Base-by-base conservation (phyloP, 306 rosid genomes). In the Dicorynia guianensis region DNA sequence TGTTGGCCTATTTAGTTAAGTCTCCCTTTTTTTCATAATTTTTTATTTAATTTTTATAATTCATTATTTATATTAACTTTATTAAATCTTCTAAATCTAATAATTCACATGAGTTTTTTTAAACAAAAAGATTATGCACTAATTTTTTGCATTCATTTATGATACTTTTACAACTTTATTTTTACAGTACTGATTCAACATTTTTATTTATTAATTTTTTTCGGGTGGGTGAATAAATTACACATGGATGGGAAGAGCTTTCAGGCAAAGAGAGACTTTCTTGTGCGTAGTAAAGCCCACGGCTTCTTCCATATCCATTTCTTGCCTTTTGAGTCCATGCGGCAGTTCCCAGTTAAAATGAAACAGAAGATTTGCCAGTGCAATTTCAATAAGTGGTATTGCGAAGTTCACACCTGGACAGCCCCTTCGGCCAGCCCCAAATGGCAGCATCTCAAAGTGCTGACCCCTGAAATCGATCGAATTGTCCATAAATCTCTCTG, bases 321-420 rank as follows among this genome's bases (percentile, higher is more conserved):
- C 85, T 19, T 81, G 63, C 38, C 68, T 84, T 58, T 59, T 36
- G 78, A 79, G 68, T 13, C 89, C 94, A 18, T 11, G 7, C 0
- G 81, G 88, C 56, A 83, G 55, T 25, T 83, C 63, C 88, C 89
- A 86, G 3, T 89, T 80, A 72, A 89, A 86, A 46, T 25, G 54
- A 71, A 48, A 59, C 13, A 89, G 34, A 10, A 89, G 76, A 77
- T 83, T 85, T 11, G 92, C 88, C 0, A 89, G 83, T 35, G 68
- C 76, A 6, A 77, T 19, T 48, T 83, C 82, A 15, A 83, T 53
- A 3, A 53, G 80, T 4, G 65, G 60, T 5, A 63, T 62, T 6
- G 40, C 85, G 81, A 83, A 73, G 55, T 65, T 40, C 30, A 83
- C 40, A 5, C 63, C 83, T 0, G 85, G 87, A 57, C 81, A 86